phyloP scores from a whole-genome alignment of 768 basidiomycete genomes.

The Boletus tylopilopsis region DNA sequence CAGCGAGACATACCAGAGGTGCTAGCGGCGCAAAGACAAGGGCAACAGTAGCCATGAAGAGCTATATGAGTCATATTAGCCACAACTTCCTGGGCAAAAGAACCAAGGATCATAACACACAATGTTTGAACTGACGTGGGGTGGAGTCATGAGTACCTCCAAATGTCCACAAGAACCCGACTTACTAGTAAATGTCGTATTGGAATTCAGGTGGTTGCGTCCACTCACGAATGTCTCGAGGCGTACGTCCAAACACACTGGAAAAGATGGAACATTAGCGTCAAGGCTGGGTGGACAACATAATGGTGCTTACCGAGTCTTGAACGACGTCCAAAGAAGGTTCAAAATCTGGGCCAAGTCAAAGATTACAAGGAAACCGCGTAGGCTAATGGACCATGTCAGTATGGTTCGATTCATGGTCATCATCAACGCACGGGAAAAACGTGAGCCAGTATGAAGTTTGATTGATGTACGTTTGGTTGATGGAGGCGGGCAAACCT shows the following conservation, averaged over 20 bases:
- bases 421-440: slow-evolving; percentile 67
- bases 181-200: slow-evolving; percentile 81
- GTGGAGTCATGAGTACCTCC: not conserved
- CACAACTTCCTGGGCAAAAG: not conserved
- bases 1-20: slow-evolving; percentile 82
- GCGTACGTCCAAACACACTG: slow-evolving; percentile 83
- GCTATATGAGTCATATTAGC: slow-evolving; percentile 33
- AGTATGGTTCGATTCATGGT: slow-evolving; percentile 1
- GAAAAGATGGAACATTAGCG: slow-evolving; percentile 1
- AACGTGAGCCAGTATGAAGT: slow-evolving; percentile 90
- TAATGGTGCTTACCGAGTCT: slow-evolving; percentile 55
- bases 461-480: slow-evolving; percentile 88
- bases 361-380: slow-evolving; percentile 92
- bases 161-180: slow-evolving; percentile 8
- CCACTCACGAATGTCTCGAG: slow-evolving; percentile 86
- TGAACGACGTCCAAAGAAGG: slow-evolving; percentile 79
- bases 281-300: not conserved
- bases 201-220: slow-evolving; percentile 89
- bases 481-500: slow-evolving; percentile 72
- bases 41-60: slow-evolving; percentile 92
- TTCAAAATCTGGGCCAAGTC: slow-evolving; percentile 96
- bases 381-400: slow-evolving; percentile 48
- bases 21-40: slow-evolving; percentile 94
- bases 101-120: slow-evolving; percentile 38
- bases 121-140: slow-evolving; percentile 46